Conservation (phyloP, 176 grass and related monocot species). For the Oryza officinalis region DNA sequence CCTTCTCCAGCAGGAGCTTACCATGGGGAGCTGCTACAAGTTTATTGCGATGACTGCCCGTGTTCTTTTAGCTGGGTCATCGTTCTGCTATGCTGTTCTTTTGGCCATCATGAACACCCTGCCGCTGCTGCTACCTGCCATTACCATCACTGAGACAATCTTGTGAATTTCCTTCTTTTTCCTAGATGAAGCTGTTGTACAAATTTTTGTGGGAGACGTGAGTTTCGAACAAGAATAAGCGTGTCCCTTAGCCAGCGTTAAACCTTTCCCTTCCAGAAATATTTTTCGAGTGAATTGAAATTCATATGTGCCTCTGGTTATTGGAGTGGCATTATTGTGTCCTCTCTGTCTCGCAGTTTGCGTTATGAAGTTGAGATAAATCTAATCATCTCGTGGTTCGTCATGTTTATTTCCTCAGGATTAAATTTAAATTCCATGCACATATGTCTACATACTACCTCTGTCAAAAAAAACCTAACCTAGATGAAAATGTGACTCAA, state of each 20-base stretch:
- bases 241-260: neutral
- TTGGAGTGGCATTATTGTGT: neutral
- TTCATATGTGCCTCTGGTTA: neutral
- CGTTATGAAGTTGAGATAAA: neutral
- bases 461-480: too few species aligned
- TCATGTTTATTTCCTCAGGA: too few species aligned
- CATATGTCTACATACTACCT: too few species aligned
- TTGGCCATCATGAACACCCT: constrained; percentile 4
- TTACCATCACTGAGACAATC: constrained; percentile 18
- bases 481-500: too few species aligned
- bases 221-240: constrained; percentile 34
- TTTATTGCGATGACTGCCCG: neutral
- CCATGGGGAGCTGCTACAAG: constrained; percentile 10
- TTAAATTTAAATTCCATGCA: too few species aligned
- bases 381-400: neutral
- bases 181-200: constrained; percentile 33
- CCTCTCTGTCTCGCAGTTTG: neutral
- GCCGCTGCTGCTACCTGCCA: neutral
- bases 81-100: neutral
- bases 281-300: neutral
- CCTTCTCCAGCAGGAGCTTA: constrained; percentile 6
- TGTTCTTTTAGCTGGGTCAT: neutral
- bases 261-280: neutral
- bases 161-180: constrained; percentile 1
- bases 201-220: constrained; percentile 35